These are phyloP conservation scores for Macrolepiota albuminosa DNA, from an alignment of 768 basidiomycete genomes.

Conservation along the genomic window DNA sequence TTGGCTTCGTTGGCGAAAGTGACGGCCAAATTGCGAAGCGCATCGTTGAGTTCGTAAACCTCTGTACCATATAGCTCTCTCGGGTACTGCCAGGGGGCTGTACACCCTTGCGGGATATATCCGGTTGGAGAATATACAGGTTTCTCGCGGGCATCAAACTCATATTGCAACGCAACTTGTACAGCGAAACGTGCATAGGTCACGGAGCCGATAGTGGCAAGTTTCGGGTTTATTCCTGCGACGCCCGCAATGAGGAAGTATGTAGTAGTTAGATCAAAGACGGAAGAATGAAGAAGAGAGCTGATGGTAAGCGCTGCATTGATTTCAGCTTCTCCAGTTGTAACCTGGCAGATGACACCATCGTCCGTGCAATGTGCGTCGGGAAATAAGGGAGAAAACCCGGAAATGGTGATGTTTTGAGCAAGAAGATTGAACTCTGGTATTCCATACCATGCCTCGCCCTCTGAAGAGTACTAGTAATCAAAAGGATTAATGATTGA, in stretches of 20 bases:
- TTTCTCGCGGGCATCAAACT: conserved; percentile 13
- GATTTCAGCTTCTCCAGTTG: conserved; percentile 11
- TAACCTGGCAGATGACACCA: conserved; percentile 7
- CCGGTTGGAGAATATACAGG: conserved; percentile 11
- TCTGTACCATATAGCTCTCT: conserved; percentile 7
- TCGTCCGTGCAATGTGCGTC: conserved; percentile 10
- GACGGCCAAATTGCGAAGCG: conserved; percentile 9
- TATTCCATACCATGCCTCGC: conserved; percentile 6
- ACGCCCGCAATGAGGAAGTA: conserved; percentile 13
- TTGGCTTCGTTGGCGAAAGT: conserved; percentile 2
- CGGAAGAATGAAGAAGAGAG: conserved; percentile 5
- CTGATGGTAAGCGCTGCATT: conserved; percentile 12
- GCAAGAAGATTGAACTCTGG: conserved; percentile 9
- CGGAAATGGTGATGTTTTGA: conserved; percentile 7
- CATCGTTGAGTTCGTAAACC: conserved; percentile 11
- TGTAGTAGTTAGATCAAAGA: conserved; percentile 9
- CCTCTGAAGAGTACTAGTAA: conserved; percentile 6
- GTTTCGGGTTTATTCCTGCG: conserved; percentile 11
- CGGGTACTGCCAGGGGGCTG: conserved; percentile 9
- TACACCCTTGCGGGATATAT: conserved; percentile 8
- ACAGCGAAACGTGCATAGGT: conserved; percentile 12
- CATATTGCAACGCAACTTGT: conserved; percentile 12
- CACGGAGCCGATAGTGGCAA: conserved; percentile 11
- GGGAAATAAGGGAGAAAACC: conserved; percentile 3
- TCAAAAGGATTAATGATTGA: background rate